Conservation (phyloP, 2,329 filamentous ascomycete species). For the Zymoseptoria passerinii region DNA sequence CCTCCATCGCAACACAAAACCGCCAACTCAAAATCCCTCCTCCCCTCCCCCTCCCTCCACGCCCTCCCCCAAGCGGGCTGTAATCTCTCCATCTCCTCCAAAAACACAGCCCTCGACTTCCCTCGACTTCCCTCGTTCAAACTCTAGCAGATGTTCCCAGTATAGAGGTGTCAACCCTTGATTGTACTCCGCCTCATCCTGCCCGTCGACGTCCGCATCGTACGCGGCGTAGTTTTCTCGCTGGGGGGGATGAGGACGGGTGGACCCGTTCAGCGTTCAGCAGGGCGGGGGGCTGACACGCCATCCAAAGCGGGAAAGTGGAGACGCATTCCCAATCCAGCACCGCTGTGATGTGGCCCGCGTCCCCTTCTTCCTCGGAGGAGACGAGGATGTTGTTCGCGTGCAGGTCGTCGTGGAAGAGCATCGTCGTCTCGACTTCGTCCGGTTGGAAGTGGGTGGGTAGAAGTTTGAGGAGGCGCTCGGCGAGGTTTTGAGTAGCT, state of each 20-base stretch:
- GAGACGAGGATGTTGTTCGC: slow-evolving; percentile 3
- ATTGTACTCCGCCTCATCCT: not conserved
- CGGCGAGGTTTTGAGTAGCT: not conserved
- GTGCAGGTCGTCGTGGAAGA: slow-evolving; percentile 6
- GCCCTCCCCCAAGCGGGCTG: not conserved
- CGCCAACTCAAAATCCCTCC: slow-evolving; percentile 3
- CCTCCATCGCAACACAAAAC: not conserved
- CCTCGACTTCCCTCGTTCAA: not conserved
- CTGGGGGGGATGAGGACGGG: not conserved
- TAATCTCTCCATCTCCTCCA: not conserved
- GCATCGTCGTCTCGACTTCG: not conserved
- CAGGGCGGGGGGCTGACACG: not conserved
- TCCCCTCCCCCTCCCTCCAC: not conserved
- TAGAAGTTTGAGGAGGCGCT: not conserved
- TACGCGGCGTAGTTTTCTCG: not conserved
- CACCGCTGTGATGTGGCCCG: slow-evolving; percentile 1
- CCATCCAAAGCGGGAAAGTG: slow-evolving; percentile 1
- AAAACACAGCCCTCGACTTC: not conserved
- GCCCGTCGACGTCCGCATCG: not conserved
- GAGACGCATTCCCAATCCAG: slow-evolving; percentile 11
- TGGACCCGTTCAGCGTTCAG: not conserved
- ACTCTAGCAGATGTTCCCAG: slow-evolving; percentile 1
- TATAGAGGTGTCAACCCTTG: not conserved
- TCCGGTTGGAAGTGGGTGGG: not conserved
- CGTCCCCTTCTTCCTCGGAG: not conserved